Percentiles rank a stretch among this genome's conserved stretches.
Evolutionary conservation across 495 filamentous ascomycete genomes (phyloP).

Genomic region (Choiromyces venosus): DNA sequence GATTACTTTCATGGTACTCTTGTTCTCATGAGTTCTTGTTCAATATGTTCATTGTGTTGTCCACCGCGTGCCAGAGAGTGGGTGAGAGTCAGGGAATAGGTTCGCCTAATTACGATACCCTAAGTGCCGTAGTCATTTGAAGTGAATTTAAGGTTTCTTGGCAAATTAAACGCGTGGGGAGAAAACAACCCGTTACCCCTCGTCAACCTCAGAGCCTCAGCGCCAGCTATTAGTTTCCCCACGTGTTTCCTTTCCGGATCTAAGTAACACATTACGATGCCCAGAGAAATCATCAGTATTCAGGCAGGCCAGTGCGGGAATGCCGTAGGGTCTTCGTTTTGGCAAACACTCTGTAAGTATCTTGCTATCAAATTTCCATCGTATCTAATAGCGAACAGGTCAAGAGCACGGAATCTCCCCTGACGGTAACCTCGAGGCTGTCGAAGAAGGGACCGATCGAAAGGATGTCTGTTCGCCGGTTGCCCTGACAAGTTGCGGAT

Average conservation of each 20-base stretch:
- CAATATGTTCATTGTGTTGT: neutral
- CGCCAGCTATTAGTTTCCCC: slow-evolving; percentile 7
- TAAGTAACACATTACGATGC: slow-evolving; percentile 19
- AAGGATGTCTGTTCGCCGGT: slow-evolving; percentile 64
- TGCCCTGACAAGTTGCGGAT: neutral
- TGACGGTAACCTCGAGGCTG: slow-evolving; percentile 92
- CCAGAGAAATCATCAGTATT: slow-evolving; percentile 96
- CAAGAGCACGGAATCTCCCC: slow-evolving; percentile 96
- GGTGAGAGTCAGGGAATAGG: neutral
- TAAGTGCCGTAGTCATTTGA: neutral
- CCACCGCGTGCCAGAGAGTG: neutral
- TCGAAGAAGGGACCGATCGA: slow-evolving; percentile 90
- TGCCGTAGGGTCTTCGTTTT: slow-evolving; percentile 42
- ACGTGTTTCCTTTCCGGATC: neutral
- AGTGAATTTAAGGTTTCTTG: slow-evolving; percentile 38
- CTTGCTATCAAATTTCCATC: slow-evolving; percentile 18
- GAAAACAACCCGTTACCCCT: slow-evolving; percentile 8
- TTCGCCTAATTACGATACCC: neutral
- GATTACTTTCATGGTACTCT: neutral
- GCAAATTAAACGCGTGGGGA: slow-evolving; percentile 11
- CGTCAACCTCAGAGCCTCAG: slow-evolving; percentile 6
- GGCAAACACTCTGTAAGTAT: slow-evolving; percentile 40
- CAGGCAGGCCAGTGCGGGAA: slow-evolving; percentile 99
- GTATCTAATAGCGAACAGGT: slow-evolving; percentile 41
- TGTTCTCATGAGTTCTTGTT: neutral